A percentile compares a stretch with the other conserved stretches of the same genome.
phyloP scores from a whole-genome alignment of 2,329 filamentous ascomycete genomes.

The Orbilia javanica region DNA sequence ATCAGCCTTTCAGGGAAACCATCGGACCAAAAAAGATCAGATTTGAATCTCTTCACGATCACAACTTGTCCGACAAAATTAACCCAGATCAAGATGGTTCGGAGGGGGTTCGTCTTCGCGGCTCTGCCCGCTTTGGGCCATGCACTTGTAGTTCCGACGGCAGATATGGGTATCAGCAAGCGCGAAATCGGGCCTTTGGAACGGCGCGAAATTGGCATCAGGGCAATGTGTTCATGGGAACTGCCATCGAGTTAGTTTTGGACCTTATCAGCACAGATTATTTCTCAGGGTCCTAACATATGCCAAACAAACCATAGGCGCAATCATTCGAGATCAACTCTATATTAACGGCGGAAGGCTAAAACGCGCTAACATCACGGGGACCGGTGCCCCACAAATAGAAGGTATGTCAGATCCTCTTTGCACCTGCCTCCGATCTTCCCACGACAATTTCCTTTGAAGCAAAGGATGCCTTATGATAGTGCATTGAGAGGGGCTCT shows the following conservation, averaged over 20 bases:
- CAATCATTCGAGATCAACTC: constrained; percentile 53
- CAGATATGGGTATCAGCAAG: constrained; percentile 21
- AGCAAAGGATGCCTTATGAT: constrained; percentile 18
- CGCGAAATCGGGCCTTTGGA: constrained; percentile 19
- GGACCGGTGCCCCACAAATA: constrained; percentile 22
- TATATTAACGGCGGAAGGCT: constrained; percentile 52
- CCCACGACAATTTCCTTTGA: constrained; percentile 1
- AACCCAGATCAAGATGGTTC: constrained; percentile 35
- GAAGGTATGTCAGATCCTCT: constrained; percentile 42
- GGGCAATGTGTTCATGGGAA: constrained; percentile 56
- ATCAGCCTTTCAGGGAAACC: constrained; percentile 51
- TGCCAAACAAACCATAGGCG: constrained; percentile 28
- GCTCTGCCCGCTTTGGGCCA: constrained; percentile 46
- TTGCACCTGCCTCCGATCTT: neutral
- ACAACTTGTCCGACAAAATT: constrained; percentile 17
- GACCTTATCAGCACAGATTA: constrained; percentile 33
- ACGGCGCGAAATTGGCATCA: constrained; percentile 41
- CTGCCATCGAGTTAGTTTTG: constrained; percentile 49
- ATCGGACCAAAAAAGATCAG: constrained; percentile 44
- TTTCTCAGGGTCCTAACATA: constrained; percentile 44
- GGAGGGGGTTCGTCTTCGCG: constrained; percentile 46
- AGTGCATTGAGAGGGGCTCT: constrained; percentile 14
- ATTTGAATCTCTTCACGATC: constrained; percentile 32
- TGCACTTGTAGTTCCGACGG: constrained; percentile 28
- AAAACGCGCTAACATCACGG: constrained; percentile 46